Conservation (phyloP, 441 rosid genomes). For the Eugenia klotzschiana region DNA sequence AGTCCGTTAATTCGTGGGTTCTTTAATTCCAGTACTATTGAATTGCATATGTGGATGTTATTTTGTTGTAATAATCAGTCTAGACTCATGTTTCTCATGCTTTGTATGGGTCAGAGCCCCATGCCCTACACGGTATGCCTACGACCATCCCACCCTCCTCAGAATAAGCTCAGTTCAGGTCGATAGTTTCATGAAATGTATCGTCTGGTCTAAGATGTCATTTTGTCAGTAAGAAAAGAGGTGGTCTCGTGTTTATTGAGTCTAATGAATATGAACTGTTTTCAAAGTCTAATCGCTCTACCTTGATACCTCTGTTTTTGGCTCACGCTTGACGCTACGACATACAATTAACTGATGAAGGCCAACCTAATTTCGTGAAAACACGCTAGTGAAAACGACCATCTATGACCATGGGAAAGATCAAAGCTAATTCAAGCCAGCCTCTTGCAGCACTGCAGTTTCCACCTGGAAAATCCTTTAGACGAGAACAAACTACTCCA, state of each 20-base stretch:
- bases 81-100: neutral
- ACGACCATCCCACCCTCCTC: neutral
- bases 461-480: neutral
- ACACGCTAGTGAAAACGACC: neutral
- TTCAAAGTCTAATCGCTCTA: neutral
- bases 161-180: neutral
- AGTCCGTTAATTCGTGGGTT: neutral
- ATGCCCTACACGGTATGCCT: neutral
- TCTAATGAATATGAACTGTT: neutral
- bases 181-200: neutral
- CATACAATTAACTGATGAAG: neutral
- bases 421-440: neutral
- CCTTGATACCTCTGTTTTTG: neutral
- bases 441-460: neutral
- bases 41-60: neutral
- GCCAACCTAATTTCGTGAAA: neutral
- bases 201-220: neutral
- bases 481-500: neutral
- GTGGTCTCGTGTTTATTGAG: neutral
- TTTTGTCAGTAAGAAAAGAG: neutral
- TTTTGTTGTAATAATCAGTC: neutral
- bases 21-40: neutral
- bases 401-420: neutral
- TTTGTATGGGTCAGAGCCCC: neutral
- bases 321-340: neutral